phyloP scores from a whole-genome alignment of 805 yeast species.

The Monosporozyma yasuniensis region DNA sequence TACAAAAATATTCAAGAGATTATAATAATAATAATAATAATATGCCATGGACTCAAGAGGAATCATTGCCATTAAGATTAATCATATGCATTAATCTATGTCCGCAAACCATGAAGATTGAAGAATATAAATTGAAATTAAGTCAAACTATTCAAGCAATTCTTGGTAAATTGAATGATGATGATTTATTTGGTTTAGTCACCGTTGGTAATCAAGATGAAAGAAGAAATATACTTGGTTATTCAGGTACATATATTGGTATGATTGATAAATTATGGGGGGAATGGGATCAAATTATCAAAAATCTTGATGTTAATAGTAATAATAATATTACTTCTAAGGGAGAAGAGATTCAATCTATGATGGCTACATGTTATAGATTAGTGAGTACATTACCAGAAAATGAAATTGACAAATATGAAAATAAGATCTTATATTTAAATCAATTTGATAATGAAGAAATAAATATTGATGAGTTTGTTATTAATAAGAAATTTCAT shows the following conservation, averaged over 20 bases:
- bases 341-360: conserved; percentile 11
- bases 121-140: conserved; percentile 23
- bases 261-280: conserved; percentile 38
- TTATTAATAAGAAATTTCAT: not conserved
- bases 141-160: conserved; percentile 22
- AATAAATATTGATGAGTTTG: not conserved
- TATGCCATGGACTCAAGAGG: conserved; percentile 14
- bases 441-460: not conserved
- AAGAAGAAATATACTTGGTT: not conserved
- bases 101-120: conserved; percentile 11
- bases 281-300: conserved; percentile 40
- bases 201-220: conserved; percentile 40
- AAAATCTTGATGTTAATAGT: conserved; percentile 28
- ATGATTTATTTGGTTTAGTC: conserved; percentile 41
- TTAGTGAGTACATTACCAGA: conserved; percentile 8
- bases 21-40: not conserved
- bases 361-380: conserved; percentile 20
- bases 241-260: conserved; percentile 39
- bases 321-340: conserved; percentile 9
- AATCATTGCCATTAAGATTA: conserved; percentile 32
- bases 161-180: conserved; percentile 25
- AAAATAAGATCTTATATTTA: conserved; percentile 1
- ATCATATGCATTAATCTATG: conserved; percentile 35
- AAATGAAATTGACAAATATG: not conserved
- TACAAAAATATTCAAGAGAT: not conserved